Percentiles rank a stretch among this genome's conserved stretches.
Conservation (phyloP, 139 green algal genomes). For the Penium margaritaceum region DNA sequence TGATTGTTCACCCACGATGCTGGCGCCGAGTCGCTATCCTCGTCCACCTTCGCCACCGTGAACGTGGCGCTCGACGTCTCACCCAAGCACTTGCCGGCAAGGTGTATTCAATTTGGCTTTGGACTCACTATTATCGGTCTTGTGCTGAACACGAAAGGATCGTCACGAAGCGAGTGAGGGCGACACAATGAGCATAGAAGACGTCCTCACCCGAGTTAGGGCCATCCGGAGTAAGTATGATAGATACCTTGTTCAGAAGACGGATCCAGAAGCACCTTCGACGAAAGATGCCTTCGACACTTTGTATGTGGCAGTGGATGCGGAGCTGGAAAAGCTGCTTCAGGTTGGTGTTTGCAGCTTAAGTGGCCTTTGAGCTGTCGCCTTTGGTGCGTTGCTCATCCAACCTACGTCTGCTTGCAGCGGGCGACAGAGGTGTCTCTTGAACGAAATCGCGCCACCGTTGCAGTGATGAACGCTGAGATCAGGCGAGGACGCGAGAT, state of each 20-base stretch:
- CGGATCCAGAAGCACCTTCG: not conserved
- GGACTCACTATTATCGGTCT: too few species aligned
- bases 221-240: conserved; percentile 1
- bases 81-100: too few species aligned
- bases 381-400: not conserved
- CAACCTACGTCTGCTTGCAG: conserved; percentile 3
- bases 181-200: not conserved
- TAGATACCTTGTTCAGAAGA: not conserved
- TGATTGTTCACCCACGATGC: too few species aligned
- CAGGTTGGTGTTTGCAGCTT: not conserved
- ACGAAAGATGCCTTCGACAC: conserved; percentile 1
- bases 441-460: conserved; percentile 1
- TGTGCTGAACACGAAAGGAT: too few species aligned
- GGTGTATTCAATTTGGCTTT: too few species aligned
- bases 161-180: too few species aligned
- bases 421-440: not conserved
- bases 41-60: too few species aligned
- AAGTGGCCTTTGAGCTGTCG: not conserved
- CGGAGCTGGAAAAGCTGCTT: not conserved
- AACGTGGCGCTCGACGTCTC: too few species aligned
- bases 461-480: not conserved
- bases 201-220: not conserved
- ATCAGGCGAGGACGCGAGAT: conserved; percentile 7
- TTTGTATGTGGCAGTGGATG: not conserved
- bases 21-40: too few species aligned